Percentiles rank a stretch among this genome's conserved stretches.
Evolutionary conservation across 768 basidiomycete genomes (phyloP).

Genomic region (Xerocomellus amylosporus): DNA sequence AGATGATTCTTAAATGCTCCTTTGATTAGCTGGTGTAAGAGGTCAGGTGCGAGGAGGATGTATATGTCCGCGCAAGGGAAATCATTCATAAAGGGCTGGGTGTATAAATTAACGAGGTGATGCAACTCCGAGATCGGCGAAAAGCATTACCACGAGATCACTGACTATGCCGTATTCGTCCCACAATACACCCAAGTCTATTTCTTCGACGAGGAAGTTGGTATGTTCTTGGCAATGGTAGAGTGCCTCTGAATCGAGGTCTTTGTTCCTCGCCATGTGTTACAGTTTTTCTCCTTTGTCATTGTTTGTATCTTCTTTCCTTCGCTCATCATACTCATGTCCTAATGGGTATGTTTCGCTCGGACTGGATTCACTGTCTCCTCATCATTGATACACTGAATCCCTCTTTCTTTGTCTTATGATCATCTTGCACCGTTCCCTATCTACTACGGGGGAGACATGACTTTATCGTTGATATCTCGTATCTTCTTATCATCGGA

Average conservation of each 20-base stretch:
- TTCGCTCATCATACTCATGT: no score
- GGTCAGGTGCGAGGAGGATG: conserved; percentile 4
- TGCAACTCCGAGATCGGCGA: neutral
- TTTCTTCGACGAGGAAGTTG: neutral
- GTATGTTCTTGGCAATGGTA: neutral
- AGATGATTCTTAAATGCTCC: neutral
- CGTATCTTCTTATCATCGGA: no score
- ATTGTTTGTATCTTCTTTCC: no score
- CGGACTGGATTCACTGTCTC: no score
- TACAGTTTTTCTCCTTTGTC: no score
- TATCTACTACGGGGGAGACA: no score
- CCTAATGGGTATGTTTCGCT: no score
- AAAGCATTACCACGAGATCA: conserved; percentile 4
- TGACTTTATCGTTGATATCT: no score
- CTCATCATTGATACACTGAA: no score
- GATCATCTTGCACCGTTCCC: no score
- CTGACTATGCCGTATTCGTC: conserved; percentile 24
- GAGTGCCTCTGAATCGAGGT: neutral
- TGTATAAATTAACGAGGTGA: no score
- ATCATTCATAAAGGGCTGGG: conserved; percentile 31
- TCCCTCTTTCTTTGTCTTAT: no score
- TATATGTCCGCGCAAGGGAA: conserved; percentile 34
- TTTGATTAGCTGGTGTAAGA: neutral
- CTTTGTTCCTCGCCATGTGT: neutral
- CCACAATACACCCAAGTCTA: conserved; percentile 17